A percentile compares a stretch with the other conserved stretches of the same genome.
Conservation (phyloP, 1,284 basidiomycete species). For the Ceratobasidium sp. region DNA sequence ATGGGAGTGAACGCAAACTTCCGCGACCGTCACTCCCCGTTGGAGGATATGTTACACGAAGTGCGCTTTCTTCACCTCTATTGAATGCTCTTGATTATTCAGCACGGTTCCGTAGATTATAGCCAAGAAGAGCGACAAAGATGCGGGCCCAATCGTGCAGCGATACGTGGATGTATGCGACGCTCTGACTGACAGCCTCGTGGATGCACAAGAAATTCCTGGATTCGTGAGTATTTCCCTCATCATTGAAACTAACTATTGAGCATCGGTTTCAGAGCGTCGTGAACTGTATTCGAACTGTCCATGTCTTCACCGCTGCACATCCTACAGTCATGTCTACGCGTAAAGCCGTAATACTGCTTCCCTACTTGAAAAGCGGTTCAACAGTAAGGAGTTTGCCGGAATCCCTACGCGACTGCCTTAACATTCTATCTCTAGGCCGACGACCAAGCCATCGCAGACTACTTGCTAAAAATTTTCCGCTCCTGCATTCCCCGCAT, state of each 20-base stretch:
- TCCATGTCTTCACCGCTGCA: conserved; percentile 84
- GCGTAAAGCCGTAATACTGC: conserved; percentile 80
- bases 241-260: conserved; percentile 49
- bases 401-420: not conserved
- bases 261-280: conserved; percentile 69
- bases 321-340: conserved; percentile 86
- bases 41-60: conserved; percentile 87
- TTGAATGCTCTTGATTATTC: not conserved
- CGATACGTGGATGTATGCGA: conserved; percentile 85
- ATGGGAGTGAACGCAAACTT: conserved; percentile 87
- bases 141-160: conserved; percentile 64
- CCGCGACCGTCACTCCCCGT: conserved; percentile 83
- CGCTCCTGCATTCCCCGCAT: conserved; percentile 85
- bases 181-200: conserved; percentile 85
- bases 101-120: conserved; percentile 22
- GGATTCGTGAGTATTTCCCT: conserved; percentile 74
- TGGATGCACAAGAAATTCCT: conserved; percentile 83
- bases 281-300: conserved; percentile 84
- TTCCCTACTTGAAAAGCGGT: conserved; percentile 89
- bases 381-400: conserved; percentile 67
- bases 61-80: conserved; percentile 49
- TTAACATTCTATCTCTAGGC: conserved; percentile 61
- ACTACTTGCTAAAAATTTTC: conserved; percentile 91
- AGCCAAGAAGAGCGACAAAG: conserved; percentile 56
- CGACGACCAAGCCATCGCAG: conserved; percentile 86